Evolutionary conservation across 345 rosid genomes (phyloP).

Genomic region (Microthlaspi erraticum): DNA sequence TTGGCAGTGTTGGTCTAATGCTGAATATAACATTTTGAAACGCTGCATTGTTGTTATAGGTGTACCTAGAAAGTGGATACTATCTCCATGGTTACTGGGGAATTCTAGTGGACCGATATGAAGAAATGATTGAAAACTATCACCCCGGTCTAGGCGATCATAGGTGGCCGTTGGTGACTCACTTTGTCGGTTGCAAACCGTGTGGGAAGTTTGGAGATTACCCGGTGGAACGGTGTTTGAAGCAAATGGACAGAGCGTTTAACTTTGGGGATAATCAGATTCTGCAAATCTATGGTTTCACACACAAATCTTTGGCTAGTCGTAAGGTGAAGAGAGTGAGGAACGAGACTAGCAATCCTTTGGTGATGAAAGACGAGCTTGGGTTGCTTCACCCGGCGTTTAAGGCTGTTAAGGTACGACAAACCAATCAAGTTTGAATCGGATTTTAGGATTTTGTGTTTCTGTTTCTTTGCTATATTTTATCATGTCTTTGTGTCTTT

Average conservation of each 20-base stretch:
- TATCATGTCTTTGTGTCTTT: slow-evolving; percentile 32
- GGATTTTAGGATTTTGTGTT: slow-evolving; percentile 25
- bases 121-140: slow-evolving; percentile 74
- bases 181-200: slow-evolving; percentile 87
- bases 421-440: slow-evolving; percentile 44
- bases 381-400: slow-evolving; percentile 53
- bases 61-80: slow-evolving; percentile 69
- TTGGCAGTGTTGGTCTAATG: too few species aligned
- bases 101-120: slow-evolving; percentile 66
- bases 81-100: slow-evolving; percentile 83
- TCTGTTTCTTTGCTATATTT: slow-evolving; percentile 19
- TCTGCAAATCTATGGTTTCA: slow-evolving; percentile 71
- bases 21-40: slow-evolving; percentile 4
- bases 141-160: slow-evolving; percentile 70
- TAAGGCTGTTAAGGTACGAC: slow-evolving; percentile 52
- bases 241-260: slow-evolving; percentile 84
- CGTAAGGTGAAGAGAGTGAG: slow-evolving; percentile 58
- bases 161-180: slow-evolving; percentile 86
- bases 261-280: slow-evolving; percentile 78
- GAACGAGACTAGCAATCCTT: slow-evolving; percentile 55
- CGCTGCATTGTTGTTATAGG: slow-evolving; percentile 34
- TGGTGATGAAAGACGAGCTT: slow-evolving; percentile 54
- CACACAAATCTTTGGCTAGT: slow-evolving; percentile 60
- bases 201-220: slow-evolving; percentile 73
- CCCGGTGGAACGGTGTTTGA: slow-evolving; percentile 71